A percentile compares a stretch with the other conserved stretches of the same genome.
These are phyloP conservation scores for Debaryomyces hansenii DNA, from an alignment of 805 yeast genomes.

Conservation along the genomic window DNA sequence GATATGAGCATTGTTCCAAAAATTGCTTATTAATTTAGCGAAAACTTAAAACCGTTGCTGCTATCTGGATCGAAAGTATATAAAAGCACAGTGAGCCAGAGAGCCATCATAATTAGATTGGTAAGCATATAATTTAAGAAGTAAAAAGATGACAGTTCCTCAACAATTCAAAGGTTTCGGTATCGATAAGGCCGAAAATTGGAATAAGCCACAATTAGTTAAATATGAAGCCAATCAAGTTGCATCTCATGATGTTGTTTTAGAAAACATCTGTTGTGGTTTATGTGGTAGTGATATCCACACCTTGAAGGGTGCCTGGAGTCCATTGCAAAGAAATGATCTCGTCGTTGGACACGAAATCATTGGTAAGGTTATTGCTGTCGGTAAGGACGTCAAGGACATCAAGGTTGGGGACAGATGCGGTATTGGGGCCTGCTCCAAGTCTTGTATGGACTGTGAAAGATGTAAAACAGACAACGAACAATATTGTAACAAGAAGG, in stretches of 20 bases:
- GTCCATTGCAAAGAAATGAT: constrained; percentile 30
- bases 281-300: constrained; percentile 64
- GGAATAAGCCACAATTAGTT: constrained; percentile 27
- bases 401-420: constrained; percentile 71
- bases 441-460: constrained; percentile 60
- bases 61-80: too few species aligned
- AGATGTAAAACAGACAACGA: constrained; percentile 44
- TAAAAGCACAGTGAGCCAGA: too few species aligned
- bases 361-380: constrained; percentile 55
- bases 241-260: constrained; percentile 45
- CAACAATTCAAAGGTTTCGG: constrained; percentile 32
- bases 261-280: constrained; percentile 60
- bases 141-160: constrained; percentile 19
- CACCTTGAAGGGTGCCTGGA: constrained; percentile 54
- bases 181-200: constrained; percentile 20
- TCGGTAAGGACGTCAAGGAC: constrained; percentile 56
- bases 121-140: too few species aligned
- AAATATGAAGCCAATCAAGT: constrained; percentile 24
- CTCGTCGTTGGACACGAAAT: constrained; percentile 64
- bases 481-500: constrained; percentile 50
- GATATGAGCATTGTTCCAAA: too few species aligned
- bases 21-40: too few species aligned
- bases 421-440: constrained; percentile 74
- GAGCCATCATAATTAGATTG: too few species aligned
- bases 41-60: too few species aligned